Evolutionary conservation across 2,329 filamentous ascomycete species (phyloP).

Genomic region (Diplodia sapinea): DNA sequence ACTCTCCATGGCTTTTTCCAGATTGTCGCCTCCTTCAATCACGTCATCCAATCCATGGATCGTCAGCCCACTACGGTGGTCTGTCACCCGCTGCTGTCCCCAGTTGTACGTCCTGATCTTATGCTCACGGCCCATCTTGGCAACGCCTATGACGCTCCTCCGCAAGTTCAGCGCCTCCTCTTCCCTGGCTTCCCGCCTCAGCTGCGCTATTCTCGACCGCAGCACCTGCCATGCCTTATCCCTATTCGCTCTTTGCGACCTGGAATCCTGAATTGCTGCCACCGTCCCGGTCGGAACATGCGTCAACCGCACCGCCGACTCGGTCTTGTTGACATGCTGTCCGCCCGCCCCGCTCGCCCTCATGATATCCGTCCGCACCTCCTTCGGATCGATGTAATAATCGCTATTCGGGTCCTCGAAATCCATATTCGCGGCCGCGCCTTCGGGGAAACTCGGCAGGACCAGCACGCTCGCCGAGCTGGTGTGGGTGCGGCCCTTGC

Average conservation of each 20-base stretch:
- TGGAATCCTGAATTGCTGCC: conserved; percentile 89
- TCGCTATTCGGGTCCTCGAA: conserved; percentile 81
- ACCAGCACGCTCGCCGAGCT: conserved; percentile 92
- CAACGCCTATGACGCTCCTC: conserved; percentile 78
- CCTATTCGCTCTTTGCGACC: conserved; percentile 88
- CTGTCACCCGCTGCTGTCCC: conserved; percentile 79
- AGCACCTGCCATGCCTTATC: conserved; percentile 86
- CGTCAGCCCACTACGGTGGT: conserved; percentile 82
- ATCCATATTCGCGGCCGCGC: conserved; percentile 57
- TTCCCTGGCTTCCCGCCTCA: conserved; percentile 80
- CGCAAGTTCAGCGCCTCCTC: conserved; percentile 76
- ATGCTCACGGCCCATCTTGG: conserved; percentile 83
- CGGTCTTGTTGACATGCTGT: conserved; percentile 98
- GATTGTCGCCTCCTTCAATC: conserved; percentile 72
- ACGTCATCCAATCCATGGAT: conserved; percentile 81
- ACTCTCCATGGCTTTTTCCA: conserved; percentile 79
- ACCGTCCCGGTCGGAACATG: conserved; percentile 86
- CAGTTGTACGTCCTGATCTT: conserved; percentile 94
- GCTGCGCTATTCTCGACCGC: conserved; percentile 79
- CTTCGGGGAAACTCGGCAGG: conserved; percentile 76
- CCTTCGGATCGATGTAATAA: conserved; percentile 84
- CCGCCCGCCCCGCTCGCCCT: conserved; percentile 88
- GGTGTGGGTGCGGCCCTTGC: conserved; percentile 89
- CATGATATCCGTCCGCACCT: conserved; percentile 89
- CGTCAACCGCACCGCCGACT: conserved; percentile 91